Evolutionary conservation across 768 basidiomycete genomes (phyloP), one percentile per base, ranked within the genome.

Genomic region (Leccinellum rugosiceps): DNA sequence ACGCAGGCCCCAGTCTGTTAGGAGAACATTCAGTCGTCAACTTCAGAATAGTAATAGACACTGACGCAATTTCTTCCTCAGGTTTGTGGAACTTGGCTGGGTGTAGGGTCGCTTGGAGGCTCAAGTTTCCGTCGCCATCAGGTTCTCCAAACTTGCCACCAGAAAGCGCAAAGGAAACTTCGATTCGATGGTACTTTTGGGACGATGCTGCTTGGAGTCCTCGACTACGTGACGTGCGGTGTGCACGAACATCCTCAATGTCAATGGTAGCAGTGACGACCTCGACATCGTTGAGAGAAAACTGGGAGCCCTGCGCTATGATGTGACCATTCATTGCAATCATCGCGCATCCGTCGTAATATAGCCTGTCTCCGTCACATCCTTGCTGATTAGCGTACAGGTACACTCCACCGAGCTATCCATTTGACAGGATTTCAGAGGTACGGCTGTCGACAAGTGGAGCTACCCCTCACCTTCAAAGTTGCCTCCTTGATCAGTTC

Each of bases 381-480:
- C 97, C 97, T 77, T 97, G 96, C 66, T 99, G 97, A 69, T 99
- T 99, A 9, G 97, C 93, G 65, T 99, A 99, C 7, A 99, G 82
- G 74, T 99, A 99, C 52, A 98, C 85, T 3, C 97, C 97, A 10
- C 97, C 97, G 34, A 95, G 83, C 96, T 98, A 62, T 8, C 38
- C 41, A 43, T 31, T n/a, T 10, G 15, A 31, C 0, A 14, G 13
- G 4, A 3, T 10, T 48, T 17, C n/a, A 41, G 26, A 26, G 23
- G 6, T 19, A 7, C 32, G 10, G 35, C 7, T n/a, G 31, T 13
- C 25, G 17, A 55, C 14, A 28, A 21, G 25, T 1, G 34, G 6
- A 6, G 51, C 30, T 4, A 28, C 5, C 2, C 11, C 60, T 55
- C 62, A 90, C 96, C 84, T 98, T 99, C 58, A 88, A 76, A 1